A percentile compares a stretch with the other conserved stretches of the same genome.
phyloP scores from a whole-genome alignment of 2,329 filamentous ascomycete species.

The Thyridium curvatum region DNA sequence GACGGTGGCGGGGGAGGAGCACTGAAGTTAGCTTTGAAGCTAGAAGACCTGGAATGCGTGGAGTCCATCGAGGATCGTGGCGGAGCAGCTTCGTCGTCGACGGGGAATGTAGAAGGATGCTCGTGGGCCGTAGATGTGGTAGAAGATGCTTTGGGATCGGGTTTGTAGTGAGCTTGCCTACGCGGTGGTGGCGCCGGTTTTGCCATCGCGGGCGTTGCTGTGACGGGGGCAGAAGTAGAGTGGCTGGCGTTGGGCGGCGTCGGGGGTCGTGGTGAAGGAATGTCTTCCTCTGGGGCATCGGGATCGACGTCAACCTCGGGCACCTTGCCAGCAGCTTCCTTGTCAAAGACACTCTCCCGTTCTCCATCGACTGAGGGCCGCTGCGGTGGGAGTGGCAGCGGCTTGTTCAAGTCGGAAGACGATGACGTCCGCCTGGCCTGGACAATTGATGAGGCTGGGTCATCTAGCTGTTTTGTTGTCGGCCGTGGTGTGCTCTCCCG shows the following conservation, averaged over 20 bases:
- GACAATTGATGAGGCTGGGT: constrained; percentile 12
- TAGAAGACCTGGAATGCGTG: constrained; percentile 37
- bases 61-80: constrained; percentile 46
- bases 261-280: constrained; percentile 26
- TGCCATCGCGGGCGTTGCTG: constrained; percentile 16
- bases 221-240: constrained; percentile 20
- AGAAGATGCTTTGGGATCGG: constrained; percentile 31
- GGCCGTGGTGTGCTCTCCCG: constrained; percentile 16
- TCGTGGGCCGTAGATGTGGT: constrained; percentile 9
- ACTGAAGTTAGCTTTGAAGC: constrained; percentile 31
- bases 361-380: constrained; percentile 40
- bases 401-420: constrained; percentile 52
- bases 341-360: constrained; percentile 45
- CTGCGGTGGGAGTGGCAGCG: constrained; percentile 48
- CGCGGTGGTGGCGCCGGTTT: constrained; percentile 44
- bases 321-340: constrained; percentile 44
- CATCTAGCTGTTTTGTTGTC: constrained; percentile 11
- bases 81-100: constrained; percentile 26
- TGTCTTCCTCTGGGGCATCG: constrained; percentile 16
- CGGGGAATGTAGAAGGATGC: constrained; percentile 15
- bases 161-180: constrained; percentile 39
- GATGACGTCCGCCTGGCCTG: constrained; percentile 17
- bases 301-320: constrained; percentile 31
- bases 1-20: constrained; percentile 50
- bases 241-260: constrained; percentile 30